phyloP scores from a whole-genome alignment of 2,329 filamentous ascomycete genomes.

The Phyllosticta capitalensis region DNA sequence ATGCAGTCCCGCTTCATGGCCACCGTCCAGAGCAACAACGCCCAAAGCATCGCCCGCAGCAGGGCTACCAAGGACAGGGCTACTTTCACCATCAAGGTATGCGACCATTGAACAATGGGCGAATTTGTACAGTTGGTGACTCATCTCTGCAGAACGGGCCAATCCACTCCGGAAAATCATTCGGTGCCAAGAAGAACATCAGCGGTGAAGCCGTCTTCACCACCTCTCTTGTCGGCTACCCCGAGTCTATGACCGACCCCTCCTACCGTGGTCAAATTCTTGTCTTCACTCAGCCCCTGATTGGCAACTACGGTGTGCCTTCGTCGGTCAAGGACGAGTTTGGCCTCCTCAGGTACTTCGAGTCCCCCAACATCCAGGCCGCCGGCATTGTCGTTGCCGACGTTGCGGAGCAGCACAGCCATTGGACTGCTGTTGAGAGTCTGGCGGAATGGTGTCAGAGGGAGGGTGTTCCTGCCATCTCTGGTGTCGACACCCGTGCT shows the following conservation, averaged over 20 bases:
- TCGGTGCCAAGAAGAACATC: constrained; percentile 92
- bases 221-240: constrained; percentile 93
- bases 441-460: constrained; percentile 89
- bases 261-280: constrained; percentile 81
- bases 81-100: constrained; percentile 86
- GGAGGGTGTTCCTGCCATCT: constrained; percentile 92
- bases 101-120: constrained; percentile 21
- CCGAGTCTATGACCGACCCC: constrained; percentile 70
- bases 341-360: constrained; percentile 94
- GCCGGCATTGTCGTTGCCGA: constrained; percentile 93
- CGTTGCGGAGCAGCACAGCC: constrained; percentile 86
- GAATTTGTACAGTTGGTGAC: constrained; percentile 2
- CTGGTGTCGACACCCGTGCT: constrained; percentile 90
- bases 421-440: constrained; percentile 97
- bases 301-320: constrained; percentile 97
- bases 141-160: constrained; percentile 64
- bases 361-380: constrained; percentile 95
- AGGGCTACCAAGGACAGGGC: constrained; percentile 68
- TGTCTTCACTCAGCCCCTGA: constrained; percentile 94
- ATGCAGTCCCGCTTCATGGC: constrained; percentile 47
- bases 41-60: constrained; percentile 49
- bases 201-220: constrained; percentile 98
- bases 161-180: constrained; percentile 91
- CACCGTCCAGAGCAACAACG: constrained; percentile 59
- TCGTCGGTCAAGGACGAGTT: constrained; percentile 74